Evolutionary conservation across 208 protist genomes (phyloP), one percentile per base, ranked within the genome.

Genomic region (Crithidia sp.): DNA sequence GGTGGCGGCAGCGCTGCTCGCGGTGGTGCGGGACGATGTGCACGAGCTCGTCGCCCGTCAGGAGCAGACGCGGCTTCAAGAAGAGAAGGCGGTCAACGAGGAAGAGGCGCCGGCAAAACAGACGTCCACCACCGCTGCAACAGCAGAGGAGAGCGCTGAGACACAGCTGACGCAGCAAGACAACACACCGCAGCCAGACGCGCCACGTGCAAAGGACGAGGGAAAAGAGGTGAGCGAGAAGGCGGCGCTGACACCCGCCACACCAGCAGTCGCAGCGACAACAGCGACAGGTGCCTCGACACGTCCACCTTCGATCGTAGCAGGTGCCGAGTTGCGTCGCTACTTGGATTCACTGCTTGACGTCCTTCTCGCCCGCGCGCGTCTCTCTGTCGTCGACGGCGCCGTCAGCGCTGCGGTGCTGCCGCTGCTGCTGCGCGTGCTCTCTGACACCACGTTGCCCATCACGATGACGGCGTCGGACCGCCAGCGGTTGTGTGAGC

Each of bases 341-440:
- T 93, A 91, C 67, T 65, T 91, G 13, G 75, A 83, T 45, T n/a
- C 59, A 9, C n/a, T 93, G 2, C 39, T 87, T 14, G 58, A 68
- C 2, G 69, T 69, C 16, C 57, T 93, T 37, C 59, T 84, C 37
- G 45, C 66, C 60, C 83, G 88, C 7, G 78, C 83, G 8, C 75
- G 76, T 2, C 65, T 88, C 36, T 93, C 88, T 19, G 78, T 84
- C 14, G 78, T 87, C 19, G 85, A 93, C 57, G 88, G 79, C 50
- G 76, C 83, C 43, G 50, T 80, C 43, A 76, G 85, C 61, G 83
- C 78, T 13, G 79, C 79, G 4, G 82, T 68, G 6, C 59, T 91
- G 17, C 54, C 57, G 7, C 79, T 86, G 16, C 76, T 87, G 39
- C 39, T 93, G 8, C 67, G 74, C n/a, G 69, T 43, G 5, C 57